Evolutionary conservation across 805 yeast species (phyloP), one percentile per base, ranked within the genome.

Genomic region (Candida gorgasii): DNA sequence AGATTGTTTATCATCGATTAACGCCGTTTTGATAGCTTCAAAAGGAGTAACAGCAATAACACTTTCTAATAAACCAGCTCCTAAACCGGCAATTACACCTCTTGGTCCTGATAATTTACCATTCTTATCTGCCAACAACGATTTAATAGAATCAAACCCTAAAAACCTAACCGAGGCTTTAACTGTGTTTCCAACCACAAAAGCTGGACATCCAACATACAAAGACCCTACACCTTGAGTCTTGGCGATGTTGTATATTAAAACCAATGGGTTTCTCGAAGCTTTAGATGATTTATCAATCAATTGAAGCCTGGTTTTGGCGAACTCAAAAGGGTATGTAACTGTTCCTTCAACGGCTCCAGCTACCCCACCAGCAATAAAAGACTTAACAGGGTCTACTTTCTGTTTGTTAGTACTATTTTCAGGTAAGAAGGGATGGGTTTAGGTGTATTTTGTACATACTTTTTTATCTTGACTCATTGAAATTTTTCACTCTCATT

Each of bases 311-410:
- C 98, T 73, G 3, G 99, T 92, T 60, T 92, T 92, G 35, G 98
- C 96, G 68, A 90, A 92, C 63, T 92, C 99, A 63, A 93, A 93
- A 2, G 99, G 99, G 62, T 89, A 92, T 0, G 98, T 92, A 35
- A 87, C 75, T 29, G 80, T 80, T 24, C 97, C 97, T 67, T 92
- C 99, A 23, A 90, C 82, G 18, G 96, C 98, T 44, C 98, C 99
- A 0, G 98, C 99, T 0, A 86, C 75, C 40, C 97, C 97, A 43
- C 99, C 99, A 5, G 97, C 98, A 19, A 90, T 71, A 57, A 92
- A 89, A 1, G 97, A 88, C 55, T 85, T 81, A 47, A 78, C 57
- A 2, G 93, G 92, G 59, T 85, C 92, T 11, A 80, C 78, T 58
- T 76, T 57, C 61, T 61, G 20, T 27, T 7, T 4, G 44, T 40